Conservation (phyloP, 2,329 filamentous ascomycete genomes). For the Eutypa lata region DNA sequence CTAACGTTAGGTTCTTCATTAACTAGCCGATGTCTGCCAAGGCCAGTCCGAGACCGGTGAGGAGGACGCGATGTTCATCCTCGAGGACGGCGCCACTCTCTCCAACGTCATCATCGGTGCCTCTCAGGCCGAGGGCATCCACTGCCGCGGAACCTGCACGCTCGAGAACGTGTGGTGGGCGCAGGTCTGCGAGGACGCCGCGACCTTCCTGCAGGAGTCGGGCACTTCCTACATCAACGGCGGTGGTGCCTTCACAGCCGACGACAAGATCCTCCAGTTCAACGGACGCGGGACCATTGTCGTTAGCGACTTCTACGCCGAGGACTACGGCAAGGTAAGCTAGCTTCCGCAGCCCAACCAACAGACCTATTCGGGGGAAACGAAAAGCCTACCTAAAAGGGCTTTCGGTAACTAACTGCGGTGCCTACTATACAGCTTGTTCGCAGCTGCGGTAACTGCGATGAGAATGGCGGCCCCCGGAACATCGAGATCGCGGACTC, state of each 20-base stretch:
- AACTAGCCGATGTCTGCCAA: slow-evolving; percentile 1
- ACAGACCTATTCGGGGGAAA: no score
- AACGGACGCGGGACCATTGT: slow-evolving; percentile 38
- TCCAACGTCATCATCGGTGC: slow-evolving; percentile 3
- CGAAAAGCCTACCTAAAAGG: no score
- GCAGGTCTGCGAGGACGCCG: slow-evolving; percentile 36
- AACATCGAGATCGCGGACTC: slow-evolving; percentile 42
- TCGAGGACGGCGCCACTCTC: slow-evolving; percentile 2
- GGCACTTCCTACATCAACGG: slow-evolving; percentile 39
- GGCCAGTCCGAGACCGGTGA: not conserved
- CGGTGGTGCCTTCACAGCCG: slow-evolving; percentile 39
- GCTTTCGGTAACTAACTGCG: not conserved
- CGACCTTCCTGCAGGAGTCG: slow-evolving; percentile 35
- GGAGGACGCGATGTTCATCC: slow-evolving; percentile 2
- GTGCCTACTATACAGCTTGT: slow-evolving; percentile 29
- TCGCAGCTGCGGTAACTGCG: slow-evolving; percentile 49
- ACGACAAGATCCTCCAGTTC: slow-evolving; percentile 40
- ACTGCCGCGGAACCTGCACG: slow-evolving; percentile 2
- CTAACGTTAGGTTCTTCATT: no score
- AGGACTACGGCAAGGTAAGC: slow-evolving; percentile 39
- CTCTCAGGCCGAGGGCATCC: slow-evolving; percentile 2
- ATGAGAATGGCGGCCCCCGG: slow-evolving; percentile 35
- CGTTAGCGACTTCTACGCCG: slow-evolving; percentile 38
- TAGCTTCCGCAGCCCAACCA: not conserved
- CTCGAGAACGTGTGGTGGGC: slow-evolving; percentile 31